Percentiles rank a stretch among this genome's conserved stretches.
phyloP scores from a whole-genome alignment of 148 eudicot species.

The Rhododendron molle region DNA sequence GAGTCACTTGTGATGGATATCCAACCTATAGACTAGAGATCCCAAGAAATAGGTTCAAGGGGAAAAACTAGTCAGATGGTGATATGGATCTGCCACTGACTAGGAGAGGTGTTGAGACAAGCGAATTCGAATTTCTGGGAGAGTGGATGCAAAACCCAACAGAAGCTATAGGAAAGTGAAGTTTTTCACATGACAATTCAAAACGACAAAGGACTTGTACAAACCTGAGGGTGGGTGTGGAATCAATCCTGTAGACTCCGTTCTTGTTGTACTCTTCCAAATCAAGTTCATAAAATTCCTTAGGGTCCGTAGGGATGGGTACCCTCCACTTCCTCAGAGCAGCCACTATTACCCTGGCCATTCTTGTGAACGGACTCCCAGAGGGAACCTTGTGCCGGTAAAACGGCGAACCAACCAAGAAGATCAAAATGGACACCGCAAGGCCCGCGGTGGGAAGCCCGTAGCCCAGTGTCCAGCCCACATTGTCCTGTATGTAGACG shows the following conservation, averaged over 20 bases:
- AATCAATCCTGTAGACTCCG: conserved; percentile 52
- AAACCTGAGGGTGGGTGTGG: conserved; percentile 57
- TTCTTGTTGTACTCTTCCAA: conserved; percentile 45
- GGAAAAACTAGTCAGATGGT: too few relatives aligned
- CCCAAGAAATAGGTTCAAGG: too few relatives aligned
- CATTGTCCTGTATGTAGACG: conserved; percentile 80
- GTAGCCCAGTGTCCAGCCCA: conserved; percentile 81
- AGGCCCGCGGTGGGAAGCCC: conserved; percentile 73
- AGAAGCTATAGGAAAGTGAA: too few relatives aligned
- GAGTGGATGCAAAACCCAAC: too few relatives aligned
- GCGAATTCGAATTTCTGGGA: too few relatives aligned
- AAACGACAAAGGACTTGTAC: not conserved
- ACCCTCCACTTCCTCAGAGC: conserved; percentile 48
- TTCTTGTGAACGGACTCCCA: conserved; percentile 70
- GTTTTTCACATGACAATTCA: too few relatives aligned
- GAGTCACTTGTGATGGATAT: too few relatives aligned
- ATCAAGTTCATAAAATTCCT: conserved; percentile 61
- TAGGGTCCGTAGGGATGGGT: conserved; percentile 47
- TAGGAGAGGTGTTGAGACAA: too few relatives aligned
- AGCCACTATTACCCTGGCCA: conserved; percentile 72
- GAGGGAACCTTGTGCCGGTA: conserved; percentile 61
- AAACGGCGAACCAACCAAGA: conserved; percentile 54
- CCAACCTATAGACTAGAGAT: too few relatives aligned
- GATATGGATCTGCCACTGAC: too few relatives aligned
- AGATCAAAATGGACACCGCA: conserved; percentile 51